These are phyloP conservation scores for Daldinia caldariorum DNA, from an alignment of 495 filamentous ascomycete genomes.

Conservation along the genomic window DNA sequence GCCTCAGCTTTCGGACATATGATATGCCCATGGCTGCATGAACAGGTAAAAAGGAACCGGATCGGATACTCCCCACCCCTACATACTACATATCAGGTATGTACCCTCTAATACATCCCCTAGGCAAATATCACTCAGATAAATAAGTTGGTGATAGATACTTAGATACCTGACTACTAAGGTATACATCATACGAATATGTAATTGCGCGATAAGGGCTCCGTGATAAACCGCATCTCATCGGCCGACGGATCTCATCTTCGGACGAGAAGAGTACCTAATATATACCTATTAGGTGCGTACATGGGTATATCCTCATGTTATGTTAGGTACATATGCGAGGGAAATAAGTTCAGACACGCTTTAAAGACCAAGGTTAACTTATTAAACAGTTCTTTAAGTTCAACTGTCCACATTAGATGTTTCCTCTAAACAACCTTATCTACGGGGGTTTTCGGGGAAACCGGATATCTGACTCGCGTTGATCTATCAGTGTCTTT, in stretches of 20 bases:
- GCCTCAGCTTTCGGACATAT: background rate
- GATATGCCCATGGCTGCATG: background rate
- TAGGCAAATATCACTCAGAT: slow-evolving; percentile 3
- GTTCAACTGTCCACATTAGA: background rate
- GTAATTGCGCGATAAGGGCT: slow-evolving; percentile 27
- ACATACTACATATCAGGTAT: too few relatives aligned
- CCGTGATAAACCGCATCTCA: slow-evolving; percentile 13
- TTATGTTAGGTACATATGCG: too few relatives aligned
- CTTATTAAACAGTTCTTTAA: background rate
- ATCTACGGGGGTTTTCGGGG: background rate
- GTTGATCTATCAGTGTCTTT: background rate
- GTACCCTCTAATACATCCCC: too few relatives aligned
- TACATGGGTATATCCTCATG: too few relatives aligned
- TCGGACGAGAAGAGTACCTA: too few relatives aligned
- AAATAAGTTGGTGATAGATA: slow-evolving; percentile 1
- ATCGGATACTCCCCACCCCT: slow-evolving; percentile 31
- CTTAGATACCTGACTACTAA: too few relatives aligned
- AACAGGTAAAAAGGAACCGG: background rate
- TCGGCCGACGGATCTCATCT: slow-evolving; percentile 7
- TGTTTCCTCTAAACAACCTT: too few relatives aligned
- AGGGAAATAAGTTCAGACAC: too few relatives aligned
- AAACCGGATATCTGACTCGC: slow-evolving; percentile 2
- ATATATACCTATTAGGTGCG: too few relatives aligned
- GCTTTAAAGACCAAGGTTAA: slow-evolving; percentile 1
- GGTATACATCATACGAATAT: slow-evolving; percentile 5